Evolutionary conservation across 108 stramenopile species (phyloP), one percentile per base, ranked within the genome.

Genomic region (Cyclotella cryptica): DNA sequence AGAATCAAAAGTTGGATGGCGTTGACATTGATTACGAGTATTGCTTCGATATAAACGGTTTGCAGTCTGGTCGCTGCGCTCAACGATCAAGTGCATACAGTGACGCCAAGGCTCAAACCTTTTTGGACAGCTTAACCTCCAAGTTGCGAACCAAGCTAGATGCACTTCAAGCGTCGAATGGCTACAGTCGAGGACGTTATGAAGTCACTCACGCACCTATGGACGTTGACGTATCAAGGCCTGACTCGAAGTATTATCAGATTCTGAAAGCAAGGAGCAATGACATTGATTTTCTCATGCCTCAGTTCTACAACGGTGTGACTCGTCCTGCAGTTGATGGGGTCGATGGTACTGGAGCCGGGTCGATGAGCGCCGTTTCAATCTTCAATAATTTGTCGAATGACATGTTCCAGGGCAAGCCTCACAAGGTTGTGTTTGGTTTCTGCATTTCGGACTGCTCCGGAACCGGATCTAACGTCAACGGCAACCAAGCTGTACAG

Each of bases 1-100:
- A 85, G 10, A 75, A 83, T 22, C 81, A 88, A 43, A 63, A 71
- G 4, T 58, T 88, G 19, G 88, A 88, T 44, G 88, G 89, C 14
- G 64, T 90, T 6, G 89, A 90, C 43, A 87, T 90, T 53, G 89
- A 90, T 73, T 90, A 88, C 69, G 89, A 90, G 47, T 90, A 90
- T 65, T 90, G 87, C 66, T 86, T 87, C 59, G 85, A 86, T 53
- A 71, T 69, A 29, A 71, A n/a, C 12, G 52, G 61, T 22, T 51
- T 39, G 26, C 83, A 84, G 35, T n/a, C 70, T 52, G 75, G 83
- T 44, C 53, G 24, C 58, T 84, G 80, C 22, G 39, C 17, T n/a
- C 74, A 84, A 43, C 55, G 57, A 59, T 40, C 71, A 19, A 21
- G 9, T 27, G 12, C 8, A 8, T 79, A 79, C 59, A 39, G 65